A percentile compares a stretch with the other conserved stretches of the same genome.
Conservation (phyloP, 2,329 filamentous ascomycete species). For the Cladosporium sp. region DNA sequence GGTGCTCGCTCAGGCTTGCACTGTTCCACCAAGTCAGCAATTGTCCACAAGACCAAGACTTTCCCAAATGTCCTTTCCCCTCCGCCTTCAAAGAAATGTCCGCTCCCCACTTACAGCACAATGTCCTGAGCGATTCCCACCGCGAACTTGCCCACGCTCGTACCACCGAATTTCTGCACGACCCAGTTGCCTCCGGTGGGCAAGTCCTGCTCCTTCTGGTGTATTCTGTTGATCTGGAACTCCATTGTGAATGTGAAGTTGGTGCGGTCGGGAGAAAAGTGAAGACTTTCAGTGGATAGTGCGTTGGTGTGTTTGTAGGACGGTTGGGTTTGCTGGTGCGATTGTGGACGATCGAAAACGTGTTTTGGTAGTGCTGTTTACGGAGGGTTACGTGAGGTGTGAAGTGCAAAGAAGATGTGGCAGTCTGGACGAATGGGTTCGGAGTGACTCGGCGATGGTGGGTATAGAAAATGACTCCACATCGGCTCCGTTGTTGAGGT, state of each 20-base stretch:
- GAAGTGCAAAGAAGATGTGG: slow-evolving; percentile 7
- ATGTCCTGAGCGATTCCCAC: slow-evolving; percentile 60
- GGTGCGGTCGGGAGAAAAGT: neutral
- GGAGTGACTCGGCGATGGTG: slow-evolving; percentile 19
- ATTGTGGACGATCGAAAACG: neutral
- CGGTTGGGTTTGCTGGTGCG: neutral
- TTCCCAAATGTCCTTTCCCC: slow-evolving; percentile 7
- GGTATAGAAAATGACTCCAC: slow-evolving; percentile 19
- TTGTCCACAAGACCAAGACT: slow-evolving; percentile 4
- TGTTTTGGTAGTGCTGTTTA: neutral
- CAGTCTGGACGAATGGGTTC: slow-evolving; percentile 15
- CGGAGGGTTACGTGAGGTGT: neutral
- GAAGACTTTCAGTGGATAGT: neutral
- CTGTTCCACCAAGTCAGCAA: slow-evolving; percentile 32
- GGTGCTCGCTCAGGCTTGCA: slow-evolving; percentile 61
- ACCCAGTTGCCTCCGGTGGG: slow-evolving; percentile 65
- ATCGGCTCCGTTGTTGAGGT: neutral
- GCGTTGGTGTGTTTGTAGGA: neutral
- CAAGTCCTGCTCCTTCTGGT: slow-evolving; percentile 48
- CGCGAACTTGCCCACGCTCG: slow-evolving; percentile 92
- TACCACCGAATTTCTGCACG: slow-evolving; percentile 94
- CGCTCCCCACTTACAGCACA: slow-evolving; percentile 50
- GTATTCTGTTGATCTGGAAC: slow-evolving; percentile 35
- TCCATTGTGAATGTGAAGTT: slow-evolving; percentile 19
- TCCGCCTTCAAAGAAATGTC: slow-evolving; percentile 3